Evolutionary conservation across 1,284 basidiomycete species (phyloP).

Genomic region (Dichomitus squalens): DNA sequence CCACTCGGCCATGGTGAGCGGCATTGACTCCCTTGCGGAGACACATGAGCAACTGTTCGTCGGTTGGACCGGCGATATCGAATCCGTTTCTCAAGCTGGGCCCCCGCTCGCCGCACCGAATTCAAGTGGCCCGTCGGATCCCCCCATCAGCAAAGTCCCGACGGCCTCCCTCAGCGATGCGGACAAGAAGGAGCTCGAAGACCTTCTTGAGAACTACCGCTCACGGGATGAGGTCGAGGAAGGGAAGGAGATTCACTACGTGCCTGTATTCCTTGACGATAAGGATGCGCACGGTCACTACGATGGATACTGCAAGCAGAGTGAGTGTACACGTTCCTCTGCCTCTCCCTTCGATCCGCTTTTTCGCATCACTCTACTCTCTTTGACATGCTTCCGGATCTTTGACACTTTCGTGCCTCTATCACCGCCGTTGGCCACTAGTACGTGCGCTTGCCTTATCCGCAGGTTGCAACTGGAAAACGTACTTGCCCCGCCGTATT

Average conservation of each 20-base stretch:
- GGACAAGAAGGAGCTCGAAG: slow-evolving; percentile 65
- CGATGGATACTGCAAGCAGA: slow-evolving; percentile 97
- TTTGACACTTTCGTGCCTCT: not conserved
- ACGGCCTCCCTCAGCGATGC: slow-evolving; percentile 53
- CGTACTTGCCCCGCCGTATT: slow-evolving; percentile 8
- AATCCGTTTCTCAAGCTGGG: slow-evolving; percentile 36
- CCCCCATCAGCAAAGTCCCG: slow-evolving; percentile 42
- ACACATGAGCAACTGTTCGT: slow-evolving; percentile 91
- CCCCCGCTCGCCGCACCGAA: slow-evolving; percentile 22
- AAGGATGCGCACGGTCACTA: slow-evolving; percentile 92
- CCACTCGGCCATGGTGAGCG: slow-evolving; percentile 94
- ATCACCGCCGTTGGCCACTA: not conserved
- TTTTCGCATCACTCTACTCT: not conserved
- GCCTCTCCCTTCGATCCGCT: not conserved
- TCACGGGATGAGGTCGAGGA: slow-evolving; percentile 57
- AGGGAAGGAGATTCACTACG: slow-evolving; percentile 59
- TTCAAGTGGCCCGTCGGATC: slow-evolving; percentile 13
- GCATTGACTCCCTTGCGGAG: slow-evolving; percentile 82
- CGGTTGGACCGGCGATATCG: slow-evolving; percentile 92
- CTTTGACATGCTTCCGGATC: not conserved
- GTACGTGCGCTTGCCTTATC: slow-evolving; percentile 7
- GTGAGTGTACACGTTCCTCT: slow-evolving; percentile 48
- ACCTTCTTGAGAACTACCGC: slow-evolving; percentile 57
- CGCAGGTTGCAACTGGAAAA: not conserved
- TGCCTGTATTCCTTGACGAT: slow-evolving; percentile 93